phyloP scores from a whole-genome alignment of 768 basidiomycete species.

The Macrolepiota fuliginosa region DNA sequence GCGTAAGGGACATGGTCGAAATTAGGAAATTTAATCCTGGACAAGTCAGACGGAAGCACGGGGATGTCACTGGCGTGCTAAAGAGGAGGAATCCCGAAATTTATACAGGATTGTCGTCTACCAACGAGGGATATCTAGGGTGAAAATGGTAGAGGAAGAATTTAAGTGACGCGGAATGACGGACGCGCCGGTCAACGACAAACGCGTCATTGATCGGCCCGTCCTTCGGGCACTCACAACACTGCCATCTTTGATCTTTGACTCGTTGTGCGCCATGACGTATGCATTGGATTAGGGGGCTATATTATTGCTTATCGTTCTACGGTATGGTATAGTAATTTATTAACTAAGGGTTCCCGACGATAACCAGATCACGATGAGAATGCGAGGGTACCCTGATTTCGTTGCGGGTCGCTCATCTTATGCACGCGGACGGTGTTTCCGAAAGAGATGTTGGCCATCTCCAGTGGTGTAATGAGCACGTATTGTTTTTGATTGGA shows the following conservation, averaged over 20 bases:
- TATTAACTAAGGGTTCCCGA: background rate
- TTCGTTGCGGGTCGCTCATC: conserved; percentile 80
- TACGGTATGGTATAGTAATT: background rate
- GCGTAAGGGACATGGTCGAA: conserved; percentile 15
- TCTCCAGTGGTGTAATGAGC: conserved; percentile 94
- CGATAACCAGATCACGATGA: background rate
- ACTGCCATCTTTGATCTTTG: background rate
- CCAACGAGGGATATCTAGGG: background rate
- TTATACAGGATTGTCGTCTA: background rate
- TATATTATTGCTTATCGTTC: background rate
- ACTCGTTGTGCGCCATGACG: background rate
- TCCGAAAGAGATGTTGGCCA: conserved; percentile 72
- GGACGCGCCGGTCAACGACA: background rate
- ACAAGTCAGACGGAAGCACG: too few species aligned
- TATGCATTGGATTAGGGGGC: background rate
- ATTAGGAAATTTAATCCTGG: too few species aligned
- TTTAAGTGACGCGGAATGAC: background rate
- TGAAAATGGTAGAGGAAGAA: background rate
- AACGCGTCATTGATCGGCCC: conserved; percentile 11
- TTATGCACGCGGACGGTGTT: conserved; percentile 69
- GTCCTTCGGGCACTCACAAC: too few species aligned
- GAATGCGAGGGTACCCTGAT: conserved; percentile 44
- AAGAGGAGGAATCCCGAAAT: background rate
- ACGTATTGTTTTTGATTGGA: conserved; percentile 91
- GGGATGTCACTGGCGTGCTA: background rate